Base-by-base conservation (phyloP, 2,329 filamentous ascomycete species). In the Graphilbum ipis-grandicollis region DNA sequence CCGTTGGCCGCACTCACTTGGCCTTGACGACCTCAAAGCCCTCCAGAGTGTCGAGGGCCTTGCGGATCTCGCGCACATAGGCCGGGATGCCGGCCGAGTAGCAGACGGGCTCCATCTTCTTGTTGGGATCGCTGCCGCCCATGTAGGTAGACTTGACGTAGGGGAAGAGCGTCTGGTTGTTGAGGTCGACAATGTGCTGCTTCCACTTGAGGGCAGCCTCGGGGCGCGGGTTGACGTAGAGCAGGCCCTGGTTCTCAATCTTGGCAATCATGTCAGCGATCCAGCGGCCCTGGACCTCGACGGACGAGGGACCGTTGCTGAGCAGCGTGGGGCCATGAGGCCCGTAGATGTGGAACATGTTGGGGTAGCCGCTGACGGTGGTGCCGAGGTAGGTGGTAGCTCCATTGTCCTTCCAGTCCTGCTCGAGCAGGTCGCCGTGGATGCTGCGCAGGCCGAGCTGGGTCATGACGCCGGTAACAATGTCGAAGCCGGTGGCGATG, bases 241-340 rank as follows among this genome's bases (percentile, higher is more conserved):
- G 62, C 47, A 71, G 55, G 1, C 51, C 48, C 30, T 65, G 53
- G 2, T 46, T 43, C 43, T 58, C 50, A 43, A 71, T 63, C 48
- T 67, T 59, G 26, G 56, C 51, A 37, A 75, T 66, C 31, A 50
- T 49, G 33, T 67, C 60, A 14, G 57, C 54, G 38, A 74, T 64
- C 67, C 66, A 75, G 0, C 65, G 54, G 2, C 67, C 70, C 44
- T 76, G 71, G 1, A 68, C 46, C 42, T 73, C 66, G 8, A 66
- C 60, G 2, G 56, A 60, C 1, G 62, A 60, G 0, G 72, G 71
- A 0, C 69, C 71, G 44, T 75, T 76, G 46, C 57, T 51, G 5
- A 74, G 53, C 0, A 67, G 58, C 0, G 68, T 72, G 0, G 70
- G 70, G 0, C 56, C 65, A n/a, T 75, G 70, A 1, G 61, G 55